Conservation (phyloP, 78 protist species). For the Dictyostelium capitatum region DNA sequence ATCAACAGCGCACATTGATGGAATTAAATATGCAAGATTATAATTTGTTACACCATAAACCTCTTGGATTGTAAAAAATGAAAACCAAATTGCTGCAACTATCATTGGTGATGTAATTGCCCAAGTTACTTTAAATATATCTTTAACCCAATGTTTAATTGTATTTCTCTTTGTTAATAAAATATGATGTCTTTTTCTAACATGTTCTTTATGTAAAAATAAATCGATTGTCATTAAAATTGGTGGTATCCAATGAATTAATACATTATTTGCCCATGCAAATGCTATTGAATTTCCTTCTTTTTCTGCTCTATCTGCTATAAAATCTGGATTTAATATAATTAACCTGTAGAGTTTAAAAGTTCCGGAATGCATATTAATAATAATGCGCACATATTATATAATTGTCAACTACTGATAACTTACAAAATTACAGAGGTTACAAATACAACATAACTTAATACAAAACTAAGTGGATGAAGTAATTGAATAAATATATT, state of each 20-base stretch:
- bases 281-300: slow-evolving; percentile 41
- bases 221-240: slow-evolving; percentile 19
- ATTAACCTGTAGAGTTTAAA: neutral
- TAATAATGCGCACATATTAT: too few relatives aligned
- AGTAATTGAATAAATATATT: slow-evolving; percentile 42
- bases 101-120: slow-evolving; percentile 12
- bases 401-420: too few relatives aligned
- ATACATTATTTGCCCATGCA: slow-evolving; percentile 46
- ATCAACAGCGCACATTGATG: slow-evolving; percentile 35
- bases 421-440: slow-evolving; percentile 44
- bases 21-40: slow-evolving; percentile 24
- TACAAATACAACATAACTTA: slow-evolving; percentile 46
- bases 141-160: neutral
- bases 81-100: slow-evolving; percentile 40
- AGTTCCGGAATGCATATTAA: too few relatives aligned
- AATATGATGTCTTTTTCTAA: slow-evolving; percentile 61
- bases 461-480: slow-evolving; percentile 64
- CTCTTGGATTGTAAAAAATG: slow-evolving; percentile 25
- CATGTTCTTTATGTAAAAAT: slow-evolving; percentile 39
- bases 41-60: slow-evolving; percentile 68
- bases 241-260: slow-evolving; percentile 62
- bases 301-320: slow-evolving; percentile 19
- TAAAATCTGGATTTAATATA: slow-evolving; percentile 56
- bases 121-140: slow-evolving; percentile 44
- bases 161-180: neutral